Conservation (phyloP, 805 yeast genomes). For the Kuraishia floccosa region DNA sequence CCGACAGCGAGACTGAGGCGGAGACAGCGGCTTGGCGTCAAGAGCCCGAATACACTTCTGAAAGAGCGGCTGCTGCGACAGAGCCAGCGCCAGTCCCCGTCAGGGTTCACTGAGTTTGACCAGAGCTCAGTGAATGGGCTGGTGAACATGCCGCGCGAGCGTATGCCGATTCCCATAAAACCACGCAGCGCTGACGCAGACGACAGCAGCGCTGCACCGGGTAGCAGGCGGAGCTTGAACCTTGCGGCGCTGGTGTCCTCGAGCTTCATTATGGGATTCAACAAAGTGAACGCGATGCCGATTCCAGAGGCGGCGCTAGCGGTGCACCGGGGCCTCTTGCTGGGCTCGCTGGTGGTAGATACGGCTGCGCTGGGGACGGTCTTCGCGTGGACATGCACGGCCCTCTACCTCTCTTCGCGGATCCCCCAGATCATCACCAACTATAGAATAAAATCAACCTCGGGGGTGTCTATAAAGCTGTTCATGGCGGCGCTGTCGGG, state of each 20-base stretch:
- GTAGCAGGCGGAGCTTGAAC: conserved; percentile 2
- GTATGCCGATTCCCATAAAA: not conserved
- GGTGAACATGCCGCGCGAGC: not conserved
- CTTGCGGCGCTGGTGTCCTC: conserved; percentile 13
- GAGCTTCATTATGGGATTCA: conserved; percentile 17
- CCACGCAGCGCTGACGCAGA: conserved; percentile 1
- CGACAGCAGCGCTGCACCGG: not conserved
- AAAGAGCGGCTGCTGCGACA: too few relatives aligned
- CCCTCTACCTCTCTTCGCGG: conserved; percentile 35
- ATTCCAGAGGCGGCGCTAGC: conserved; percentile 2
- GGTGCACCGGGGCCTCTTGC: not conserved
- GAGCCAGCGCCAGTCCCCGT: too few relatives aligned
- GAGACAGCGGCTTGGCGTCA: conserved; percentile 6
- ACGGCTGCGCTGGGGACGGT: conserved; percentile 13
- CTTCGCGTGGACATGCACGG: conserved; percentile 42
- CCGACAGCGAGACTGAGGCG: not conserved
- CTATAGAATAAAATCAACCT: conserved; percentile 31
- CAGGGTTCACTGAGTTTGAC: too few relatives aligned
- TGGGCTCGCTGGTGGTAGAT: conserved; percentile 5
- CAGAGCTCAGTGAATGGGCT: not conserved
- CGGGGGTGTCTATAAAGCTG: conserved; percentile 37
- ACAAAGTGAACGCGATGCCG: conserved; percentile 15
- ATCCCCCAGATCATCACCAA: conserved; percentile 41
- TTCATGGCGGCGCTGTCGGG: conserved; percentile 39
- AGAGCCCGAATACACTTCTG: conserved; percentile 13